phyloP scores from a whole-genome alignment of 495 filamentous ascomycete species.

The Penicillium ochrochloron region DNA sequence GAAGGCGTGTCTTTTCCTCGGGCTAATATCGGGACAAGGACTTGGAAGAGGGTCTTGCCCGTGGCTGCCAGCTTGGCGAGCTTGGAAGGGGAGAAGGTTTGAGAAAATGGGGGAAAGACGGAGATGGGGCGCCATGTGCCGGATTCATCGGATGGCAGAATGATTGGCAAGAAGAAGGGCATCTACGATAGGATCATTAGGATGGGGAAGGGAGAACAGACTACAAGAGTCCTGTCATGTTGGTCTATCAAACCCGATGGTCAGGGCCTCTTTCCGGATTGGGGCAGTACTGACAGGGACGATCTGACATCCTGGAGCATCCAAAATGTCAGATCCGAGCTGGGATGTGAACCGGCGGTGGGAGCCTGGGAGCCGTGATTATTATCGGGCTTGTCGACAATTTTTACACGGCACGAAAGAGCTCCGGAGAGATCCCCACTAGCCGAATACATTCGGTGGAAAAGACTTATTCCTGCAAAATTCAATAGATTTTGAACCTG shows the following conservation, averaged over 20 bases:
- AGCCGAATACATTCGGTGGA: background rate
- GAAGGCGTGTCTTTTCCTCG: conserved; percentile 14
- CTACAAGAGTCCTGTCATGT: background rate
- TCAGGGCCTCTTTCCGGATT: conserved; percentile 2
- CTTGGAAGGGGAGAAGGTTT: background rate
- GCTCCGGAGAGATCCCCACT: background rate
- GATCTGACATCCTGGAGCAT: background rate
- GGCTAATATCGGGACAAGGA: conserved; percentile 20
- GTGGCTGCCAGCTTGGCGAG: background rate
- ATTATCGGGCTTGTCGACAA: background rate
- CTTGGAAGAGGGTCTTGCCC: conserved; percentile 7
- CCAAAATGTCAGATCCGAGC: background rate
- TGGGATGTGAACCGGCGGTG: background rate
- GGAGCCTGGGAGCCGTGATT: background rate
- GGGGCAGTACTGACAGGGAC: background rate
- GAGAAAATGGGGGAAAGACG: background rate
- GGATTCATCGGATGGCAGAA: background rate
- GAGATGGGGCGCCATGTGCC: background rate
- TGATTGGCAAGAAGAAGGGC: background rate
- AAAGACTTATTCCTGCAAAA: background rate
- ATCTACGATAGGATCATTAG: background rate
- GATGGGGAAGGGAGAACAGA: background rate
- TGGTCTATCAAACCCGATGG: background rate
- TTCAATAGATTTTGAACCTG: too few species aligned
- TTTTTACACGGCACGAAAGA: background rate